These are phyloP conservation scores for Rhodotorula babjevae DNA, from an alignment of 768 basidiomycete species.

Conservation along the genomic window DNA sequence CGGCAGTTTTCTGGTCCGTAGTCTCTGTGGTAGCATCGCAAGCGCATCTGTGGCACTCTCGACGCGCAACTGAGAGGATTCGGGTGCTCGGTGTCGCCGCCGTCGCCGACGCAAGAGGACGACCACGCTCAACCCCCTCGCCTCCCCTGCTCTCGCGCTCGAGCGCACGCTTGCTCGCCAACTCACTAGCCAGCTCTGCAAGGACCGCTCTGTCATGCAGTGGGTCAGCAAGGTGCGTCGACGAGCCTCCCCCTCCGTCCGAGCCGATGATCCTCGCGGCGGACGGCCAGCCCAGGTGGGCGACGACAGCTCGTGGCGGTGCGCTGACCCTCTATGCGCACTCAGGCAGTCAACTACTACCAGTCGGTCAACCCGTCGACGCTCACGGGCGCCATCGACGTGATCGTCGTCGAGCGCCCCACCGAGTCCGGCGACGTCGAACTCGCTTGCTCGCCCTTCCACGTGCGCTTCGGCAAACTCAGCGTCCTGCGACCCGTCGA, in stretches of 20 bases:
- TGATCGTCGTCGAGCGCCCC: slow-evolving; percentile 83
- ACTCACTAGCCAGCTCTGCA: too few species aligned
- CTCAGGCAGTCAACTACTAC: slow-evolving; percentile 39
- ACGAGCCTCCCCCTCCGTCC: too few species aligned
- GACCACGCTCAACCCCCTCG: not conserved
- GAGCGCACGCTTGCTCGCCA: too few species aligned
- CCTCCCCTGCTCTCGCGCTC: not conserved
- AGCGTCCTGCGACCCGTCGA: slow-evolving; percentile 88
- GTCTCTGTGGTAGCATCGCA: not conserved
- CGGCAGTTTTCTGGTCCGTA: not conserved
- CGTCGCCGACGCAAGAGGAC: too few species aligned
- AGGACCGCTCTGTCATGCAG: slow-evolving; percentile 7
- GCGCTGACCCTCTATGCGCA: not conserved
- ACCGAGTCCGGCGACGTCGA: slow-evolving; percentile 53
- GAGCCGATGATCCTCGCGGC: not conserved
- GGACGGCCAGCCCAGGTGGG: not conserved
- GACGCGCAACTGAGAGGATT: too few species aligned
- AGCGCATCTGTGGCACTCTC: too few species aligned
- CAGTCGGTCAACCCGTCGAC: slow-evolving; percentile 80
- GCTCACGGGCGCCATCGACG: slow-evolving; percentile 96
- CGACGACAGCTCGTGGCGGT: not conserved
- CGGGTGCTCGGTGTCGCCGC: too few species aligned
- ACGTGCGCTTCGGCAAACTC: slow-evolving; percentile 95
- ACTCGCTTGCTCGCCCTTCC: slow-evolving; percentile 89
- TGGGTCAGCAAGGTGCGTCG: slow-evolving; percentile 26